A percentile compares a stretch with the other conserved stretches of the same genome.
Conservation (phyloP, 2,329 filamentous ascomycete genomes). For the Epichloe glyceriae region DNA sequence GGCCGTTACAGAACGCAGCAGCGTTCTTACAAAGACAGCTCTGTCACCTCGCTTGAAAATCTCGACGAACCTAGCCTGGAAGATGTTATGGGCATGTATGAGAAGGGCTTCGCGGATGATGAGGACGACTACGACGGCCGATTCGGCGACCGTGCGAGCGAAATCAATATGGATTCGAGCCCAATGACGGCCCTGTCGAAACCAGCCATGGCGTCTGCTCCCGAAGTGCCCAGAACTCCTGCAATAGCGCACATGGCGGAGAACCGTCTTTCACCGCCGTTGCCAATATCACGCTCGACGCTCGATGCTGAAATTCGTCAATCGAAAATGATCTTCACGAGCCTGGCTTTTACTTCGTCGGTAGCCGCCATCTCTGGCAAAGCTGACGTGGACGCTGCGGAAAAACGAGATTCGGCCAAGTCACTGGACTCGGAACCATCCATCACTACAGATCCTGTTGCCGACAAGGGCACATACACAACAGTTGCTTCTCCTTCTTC, state of each 20-base stretch:
- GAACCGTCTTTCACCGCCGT: conserved; percentile 8
- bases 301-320: conserved; percentile 26
- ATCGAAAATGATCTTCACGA: conserved; percentile 28
- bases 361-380: conserved; percentile 25
- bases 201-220: not conserved
- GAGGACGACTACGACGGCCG: conserved; percentile 24
- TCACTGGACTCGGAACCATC: conserved; percentile 27
- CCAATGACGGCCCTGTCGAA: conserved; percentile 7
- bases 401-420: conserved; percentile 40
- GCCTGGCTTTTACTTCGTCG: conserved; percentile 25
- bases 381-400: conserved; percentile 15
- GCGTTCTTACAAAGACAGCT: conserved; percentile 67
- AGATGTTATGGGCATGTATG: conserved; percentile 60
- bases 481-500: conserved; percentile 1
- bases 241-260: conserved; percentile 8
- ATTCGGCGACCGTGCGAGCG: conserved; percentile 6
- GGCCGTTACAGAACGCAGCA: conserved; percentile 67
- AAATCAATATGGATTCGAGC: conserved; percentile 1
- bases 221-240: not conserved
- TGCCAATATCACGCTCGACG: conserved; percentile 14
- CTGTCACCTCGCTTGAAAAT: conserved; percentile 46
- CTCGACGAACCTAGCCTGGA: conserved; percentile 49
- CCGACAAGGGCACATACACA: conserved; percentile 4
- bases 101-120: conserved; percentile 43
- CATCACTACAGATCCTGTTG: conserved; percentile 12